Percentiles rank a stretch among this genome's conserved stretches.
These are phyloP conservation scores for Ramaria sp. DNA, from an alignment of 768 basidiomycete species.

Conservation along the genomic window DNA sequence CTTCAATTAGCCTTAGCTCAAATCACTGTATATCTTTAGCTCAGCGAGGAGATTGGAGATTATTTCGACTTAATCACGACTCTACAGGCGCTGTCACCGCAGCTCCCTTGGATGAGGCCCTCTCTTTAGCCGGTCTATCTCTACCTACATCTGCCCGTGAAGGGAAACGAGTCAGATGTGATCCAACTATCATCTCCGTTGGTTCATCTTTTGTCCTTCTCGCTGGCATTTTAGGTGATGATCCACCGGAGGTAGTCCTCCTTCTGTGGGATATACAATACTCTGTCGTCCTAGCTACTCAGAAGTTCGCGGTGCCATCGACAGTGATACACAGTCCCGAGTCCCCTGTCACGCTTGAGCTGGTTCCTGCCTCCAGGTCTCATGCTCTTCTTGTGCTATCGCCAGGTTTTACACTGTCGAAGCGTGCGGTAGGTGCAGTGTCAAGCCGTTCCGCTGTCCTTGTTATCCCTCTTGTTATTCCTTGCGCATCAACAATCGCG, in stretches of 20 bases:
- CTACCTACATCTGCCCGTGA: not conserved
- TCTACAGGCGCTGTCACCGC: not conserved
- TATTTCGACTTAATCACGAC: slow-evolving; percentile 1
- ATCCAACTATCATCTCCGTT: not conserved
- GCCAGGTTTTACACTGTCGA: slow-evolving; percentile 15
- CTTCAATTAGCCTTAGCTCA: not conserved
- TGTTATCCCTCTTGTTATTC: slow-evolving; percentile 45
- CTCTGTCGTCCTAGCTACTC: slow-evolving; percentile 47
- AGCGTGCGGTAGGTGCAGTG: slow-evolving; percentile 6
- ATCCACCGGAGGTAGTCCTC: slow-evolving; percentile 35
- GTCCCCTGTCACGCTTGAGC: slow-evolving; percentile 19
- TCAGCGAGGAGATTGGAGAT: not conserved
- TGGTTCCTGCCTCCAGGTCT: slow-evolving; percentile 26
- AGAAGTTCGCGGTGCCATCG: slow-evolving; percentile 39
- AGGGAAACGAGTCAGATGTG: not conserved
- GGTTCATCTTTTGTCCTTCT: slow-evolving; percentile 20
- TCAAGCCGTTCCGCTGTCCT: slow-evolving; percentile 40
- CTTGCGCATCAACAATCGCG: slow-evolving; percentile 47
- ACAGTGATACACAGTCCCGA: slow-evolving; percentile 20
- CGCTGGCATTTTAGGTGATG: slow-evolving; percentile 26
- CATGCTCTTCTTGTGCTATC: slow-evolving; percentile 45
- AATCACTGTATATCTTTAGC: not conserved
- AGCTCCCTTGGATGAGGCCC: not conserved
- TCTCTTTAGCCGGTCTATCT: not conserved
- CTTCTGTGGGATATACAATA: slow-evolving; percentile 65